A percentile compares a stretch with the other conserved stretches of the same genome.
Evolutionary conservation across 768 basidiomycete species (phyloP).

Genomic region (Boletus bicolor): DNA sequence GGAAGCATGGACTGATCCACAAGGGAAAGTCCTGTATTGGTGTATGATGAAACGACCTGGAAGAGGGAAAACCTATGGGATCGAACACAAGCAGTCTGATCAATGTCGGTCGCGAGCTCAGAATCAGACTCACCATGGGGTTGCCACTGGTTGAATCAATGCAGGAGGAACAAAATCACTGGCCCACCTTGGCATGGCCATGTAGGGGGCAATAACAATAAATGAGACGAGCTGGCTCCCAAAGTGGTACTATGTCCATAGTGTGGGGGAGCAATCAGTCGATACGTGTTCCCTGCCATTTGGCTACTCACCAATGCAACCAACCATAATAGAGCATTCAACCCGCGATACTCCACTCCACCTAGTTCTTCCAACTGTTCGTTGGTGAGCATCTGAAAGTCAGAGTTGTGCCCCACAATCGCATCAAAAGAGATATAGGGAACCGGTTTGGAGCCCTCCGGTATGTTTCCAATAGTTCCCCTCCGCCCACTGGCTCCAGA

Average conservation of each 20-base stretch:
- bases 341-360: constrained; percentile 87
- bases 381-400: constrained; percentile 62
- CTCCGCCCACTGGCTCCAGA: constrained; percentile 3
- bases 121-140: constrained; percentile 55
- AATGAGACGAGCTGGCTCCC: constrained; percentile 66
- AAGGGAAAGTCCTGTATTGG: constrained; percentile 84
- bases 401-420: constrained; percentile 77
- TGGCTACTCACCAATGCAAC: constrained; percentile 58
- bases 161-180: constrained; percentile 56
- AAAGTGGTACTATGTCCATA: constrained; percentile 66
- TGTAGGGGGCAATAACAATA: constrained; percentile 78
- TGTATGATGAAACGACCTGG: constrained; percentile 83
- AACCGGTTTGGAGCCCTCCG: constrained; percentile 50
- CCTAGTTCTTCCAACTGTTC: constrained; percentile 91
- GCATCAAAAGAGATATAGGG: constrained; percentile 87
- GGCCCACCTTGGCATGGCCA: constrained; percentile 58
- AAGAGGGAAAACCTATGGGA: constrained; percentile 73
- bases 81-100: background rate
- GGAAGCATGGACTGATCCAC: constrained; percentile 91
- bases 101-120: background rate
- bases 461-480: constrained; percentile 17
- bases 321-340: constrained; percentile 80
- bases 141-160: constrained; percentile 51
- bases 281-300: background rate
- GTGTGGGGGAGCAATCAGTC: constrained; percentile 3